phyloP scores from a whole-genome alignment of 2,329 filamentous ascomycete genomes.

The Rhynchosporium graminicola region DNA sequence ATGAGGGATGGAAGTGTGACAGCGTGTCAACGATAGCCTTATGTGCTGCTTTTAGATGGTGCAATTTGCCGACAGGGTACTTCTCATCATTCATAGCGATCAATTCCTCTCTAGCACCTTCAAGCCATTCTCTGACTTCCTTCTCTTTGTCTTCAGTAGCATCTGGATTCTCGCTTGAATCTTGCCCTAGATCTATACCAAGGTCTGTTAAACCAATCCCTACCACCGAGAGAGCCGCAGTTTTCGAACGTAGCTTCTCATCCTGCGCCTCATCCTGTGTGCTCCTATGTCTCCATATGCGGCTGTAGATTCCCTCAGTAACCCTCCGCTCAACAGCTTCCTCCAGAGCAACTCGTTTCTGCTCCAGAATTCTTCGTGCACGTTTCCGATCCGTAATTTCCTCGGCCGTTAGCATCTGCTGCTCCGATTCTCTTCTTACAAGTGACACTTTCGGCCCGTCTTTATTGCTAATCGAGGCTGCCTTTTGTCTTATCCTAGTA shows the following conservation, averaged over 20 bases:
- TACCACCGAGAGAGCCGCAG: slow-evolving; percentile 84
- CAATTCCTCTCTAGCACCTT: slow-evolving; percentile 69
- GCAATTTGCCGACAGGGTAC: slow-evolving; percentile 88
- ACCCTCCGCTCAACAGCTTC: slow-evolving; percentile 87
- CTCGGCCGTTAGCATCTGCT: slow-evolving; percentile 87
- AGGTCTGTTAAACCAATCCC: slow-evolving; percentile 87
- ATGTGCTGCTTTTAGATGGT: slow-evolving; percentile 83
- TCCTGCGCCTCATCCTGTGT: slow-evolving; percentile 95
- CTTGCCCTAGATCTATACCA: slow-evolving; percentile 69
- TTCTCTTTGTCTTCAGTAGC: slow-evolving; percentile 60
- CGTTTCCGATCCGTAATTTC: slow-evolving; percentile 81
- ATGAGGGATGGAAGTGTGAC: slow-evolving; percentile 68
- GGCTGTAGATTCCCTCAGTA: slow-evolving; percentile 81
- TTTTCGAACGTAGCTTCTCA: slow-evolving; percentile 91
- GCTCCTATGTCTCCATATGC: slow-evolving; percentile 87
- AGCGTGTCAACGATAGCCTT: slow-evolving; percentile 91
- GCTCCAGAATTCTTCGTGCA: slow-evolving; percentile 74
- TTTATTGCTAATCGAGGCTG: slow-evolving; percentile 54
- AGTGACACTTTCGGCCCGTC: slow-evolving; percentile 50
- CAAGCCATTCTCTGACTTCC: slow-evolving; percentile 72
- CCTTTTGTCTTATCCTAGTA: slow-evolving; percentile 57
- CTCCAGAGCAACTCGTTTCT: slow-evolving; percentile 75
- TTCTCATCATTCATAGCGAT: slow-evolving; percentile 81
- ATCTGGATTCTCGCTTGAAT: slow-evolving; percentile 54
- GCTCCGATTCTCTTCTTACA: slow-evolving; percentile 48